These are phyloP conservation scores for Selaginella tamariscina DNA, from an alignment of 75 land plant species.

Conservation along the genomic window DNA sequence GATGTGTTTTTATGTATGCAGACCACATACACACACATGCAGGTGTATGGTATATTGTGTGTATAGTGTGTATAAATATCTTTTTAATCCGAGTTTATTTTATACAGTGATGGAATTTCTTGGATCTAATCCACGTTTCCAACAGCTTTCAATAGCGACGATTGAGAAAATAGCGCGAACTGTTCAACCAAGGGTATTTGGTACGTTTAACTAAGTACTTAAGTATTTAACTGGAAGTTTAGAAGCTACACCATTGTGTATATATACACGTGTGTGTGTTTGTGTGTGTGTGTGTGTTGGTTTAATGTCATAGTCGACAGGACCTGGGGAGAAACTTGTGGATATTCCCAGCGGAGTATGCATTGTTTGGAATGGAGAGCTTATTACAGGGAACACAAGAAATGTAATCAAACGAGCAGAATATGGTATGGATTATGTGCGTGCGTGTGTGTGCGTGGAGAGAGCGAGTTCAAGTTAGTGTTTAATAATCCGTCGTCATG, in stretches of 20 bases:
- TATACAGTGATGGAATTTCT: neutral
- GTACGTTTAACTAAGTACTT: conserved; percentile 2
- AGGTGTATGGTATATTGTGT: too few relatives aligned
- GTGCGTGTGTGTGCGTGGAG: too few relatives aligned
- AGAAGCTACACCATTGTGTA: too few relatives aligned
- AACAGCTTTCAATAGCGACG: neutral
- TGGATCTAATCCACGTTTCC: neutral
- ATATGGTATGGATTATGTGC: neutral
- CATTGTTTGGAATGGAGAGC: conserved; percentile 1
- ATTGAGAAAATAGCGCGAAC: neutral
- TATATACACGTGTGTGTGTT: too few relatives aligned
- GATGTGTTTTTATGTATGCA: too few relatives aligned
- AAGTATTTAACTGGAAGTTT: too few relatives aligned
- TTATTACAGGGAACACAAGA: neutral
- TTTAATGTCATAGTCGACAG: neutral
- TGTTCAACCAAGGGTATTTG: neutral
- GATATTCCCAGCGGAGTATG: neutral
- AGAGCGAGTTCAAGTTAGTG: neutral
- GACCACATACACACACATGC: too few relatives aligned
- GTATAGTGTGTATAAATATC: too few relatives aligned
- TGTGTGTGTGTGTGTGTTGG: neutral
- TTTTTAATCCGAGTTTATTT: too few relatives aligned
- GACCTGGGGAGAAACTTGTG: neutral
- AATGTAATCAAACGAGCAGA: neutral
- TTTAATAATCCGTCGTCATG: neutral